Evolutionary conservation across 2,329 filamentous ascomycete species (phyloP).

Genomic region (Parastagonospora nodorum): DNA sequence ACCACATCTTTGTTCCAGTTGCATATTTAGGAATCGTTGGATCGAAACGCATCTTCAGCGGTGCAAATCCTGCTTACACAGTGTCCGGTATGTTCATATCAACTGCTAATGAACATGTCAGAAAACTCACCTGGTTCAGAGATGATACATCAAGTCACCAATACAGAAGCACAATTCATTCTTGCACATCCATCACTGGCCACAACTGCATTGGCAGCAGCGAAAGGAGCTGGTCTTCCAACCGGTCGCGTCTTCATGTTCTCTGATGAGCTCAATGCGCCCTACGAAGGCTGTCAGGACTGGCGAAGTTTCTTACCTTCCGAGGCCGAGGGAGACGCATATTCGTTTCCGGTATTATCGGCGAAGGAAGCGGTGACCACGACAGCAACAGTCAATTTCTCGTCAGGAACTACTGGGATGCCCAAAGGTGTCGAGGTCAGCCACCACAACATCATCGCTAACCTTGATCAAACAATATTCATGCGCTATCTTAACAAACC

Average conservation of each 20-base stretch:
- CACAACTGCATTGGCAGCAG: conserved; percentile 35
- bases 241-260: conserved; percentile 40
- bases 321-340: conserved; percentile 30
- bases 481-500: conserved; percentile 51
- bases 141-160: conserved; percentile 41
- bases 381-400: conserved; percentile 57
- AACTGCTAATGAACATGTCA: not conserved
- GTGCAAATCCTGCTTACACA: conserved; percentile 60
- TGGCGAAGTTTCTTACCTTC: conserved; percentile 39
- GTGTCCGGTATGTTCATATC: conserved; percentile 46
- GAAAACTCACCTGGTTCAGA: conserved; percentile 25
- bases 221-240: conserved; percentile 33
- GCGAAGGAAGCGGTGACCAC: conserved; percentile 34
- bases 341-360: conserved; percentile 32
- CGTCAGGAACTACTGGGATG: conserved; percentile 58
- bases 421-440: conserved; percentile 59
- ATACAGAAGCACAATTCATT: conserved; percentile 40
- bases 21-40: conserved; percentile 59
- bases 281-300: conserved; percentile 32
- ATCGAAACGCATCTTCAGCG: conserved; percentile 58
- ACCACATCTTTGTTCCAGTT: conserved; percentile 59
- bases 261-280: conserved; percentile 33
- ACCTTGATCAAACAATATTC: conserved; percentile 57
- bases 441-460: conserved; percentile 57
- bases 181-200: conserved; percentile 38